phyloP scores from a whole-genome alignment of 1,139 yeast genomes.

The Yarrowia galli region DNA sequence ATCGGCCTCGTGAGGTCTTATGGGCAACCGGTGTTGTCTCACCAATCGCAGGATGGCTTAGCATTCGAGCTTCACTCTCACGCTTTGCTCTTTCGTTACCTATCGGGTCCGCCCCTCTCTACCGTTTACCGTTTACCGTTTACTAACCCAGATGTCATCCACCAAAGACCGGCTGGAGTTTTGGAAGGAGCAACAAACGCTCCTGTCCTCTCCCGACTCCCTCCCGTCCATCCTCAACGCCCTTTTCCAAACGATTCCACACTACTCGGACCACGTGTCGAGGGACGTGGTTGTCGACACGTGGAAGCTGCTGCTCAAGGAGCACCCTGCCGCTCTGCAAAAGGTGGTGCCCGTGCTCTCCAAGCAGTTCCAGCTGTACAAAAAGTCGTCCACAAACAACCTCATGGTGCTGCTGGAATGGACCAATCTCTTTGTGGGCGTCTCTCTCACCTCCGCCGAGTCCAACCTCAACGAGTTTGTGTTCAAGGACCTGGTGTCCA shows the following conservation, averaged over 20 bases:
- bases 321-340: conserved; percentile 51
- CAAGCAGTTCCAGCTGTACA: conserved; percentile 49
- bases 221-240: conserved; percentile 43
- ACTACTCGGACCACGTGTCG: conserved; percentile 61
- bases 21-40: too few relatives aligned
- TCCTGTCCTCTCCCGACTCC: conserved; percentile 4
- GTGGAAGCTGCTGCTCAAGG: conserved; percentile 52
- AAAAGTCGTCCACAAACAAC: conserved; percentile 55
- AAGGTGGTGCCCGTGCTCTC: conserved; percentile 47
- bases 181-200: conserved; percentile 20
- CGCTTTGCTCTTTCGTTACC: too few relatives aligned
- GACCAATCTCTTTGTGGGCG: conserved; percentile 54
- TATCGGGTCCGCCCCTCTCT: too few relatives aligned
- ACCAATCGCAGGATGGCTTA: too few relatives aligned
- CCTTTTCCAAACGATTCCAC: conserved; percentile 58
- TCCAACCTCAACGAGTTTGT: conserved; percentile 40
- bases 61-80: too few relatives aligned
- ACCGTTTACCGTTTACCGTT: too few relatives aligned
- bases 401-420: conserved; percentile 65
- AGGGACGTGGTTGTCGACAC: conserved; percentile 54
- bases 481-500: conserved; percentile 42
- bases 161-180: conserved; percentile 24
- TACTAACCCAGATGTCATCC: conserved; percentile 37
- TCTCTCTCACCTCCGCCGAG: conserved; percentile 40
- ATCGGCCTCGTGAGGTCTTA: too few relatives aligned